Evolutionary conservation across 2,329 filamentous ascomycete genomes (phyloP), one percentile per base, ranked within the genome.

Genomic region (Remersonia thermophila): DNA sequence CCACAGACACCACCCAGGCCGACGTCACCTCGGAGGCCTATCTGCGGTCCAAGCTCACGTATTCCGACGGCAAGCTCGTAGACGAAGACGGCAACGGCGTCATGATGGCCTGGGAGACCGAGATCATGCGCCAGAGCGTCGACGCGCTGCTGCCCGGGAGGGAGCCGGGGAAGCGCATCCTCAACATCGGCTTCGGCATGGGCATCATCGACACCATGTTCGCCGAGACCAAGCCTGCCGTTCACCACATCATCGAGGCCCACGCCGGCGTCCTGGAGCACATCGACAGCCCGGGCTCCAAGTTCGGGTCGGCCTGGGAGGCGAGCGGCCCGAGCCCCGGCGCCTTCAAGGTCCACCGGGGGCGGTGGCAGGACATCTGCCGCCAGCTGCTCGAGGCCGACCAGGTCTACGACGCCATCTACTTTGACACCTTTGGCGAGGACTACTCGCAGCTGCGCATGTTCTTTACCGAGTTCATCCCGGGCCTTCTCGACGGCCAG

Each of bases 401-500:
- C 8, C 70, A 80, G 50, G 62, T 76, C 10, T 87, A 89, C 52
- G 83, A 93, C 53, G 83, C 80, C 18, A 84, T 98, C 47, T 98
- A 96, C 64, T 96, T 95, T 53, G 91, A 98, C 55, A 98, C 91
- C 0, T 96, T 96, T 57, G 91, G 86, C 6, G 91, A 98, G 61
- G 83, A 91, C 45, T 98, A 96, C 59, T 66, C 68, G 2, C 83
- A 89, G 55, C 73, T 96, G 18, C 80, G 80, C 32, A 68, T 77
- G 41, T 95, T 96, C 63, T 94, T 96, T 55, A 80, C 73, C 2
- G 91, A 96, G 56, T 77, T 81, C 48, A 78, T 96, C 9, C 83
- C 91, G 23, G 80, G 76, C 0, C 58, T 96, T 36, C 63, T 98
- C 31, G 78, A 83, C 47, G 65, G 69, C 15, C 60, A 71, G 3